Base-by-base conservation (phyloP, 2,329 filamentous ascomycete genomes). In the Bipolaris zeicola region DNA sequence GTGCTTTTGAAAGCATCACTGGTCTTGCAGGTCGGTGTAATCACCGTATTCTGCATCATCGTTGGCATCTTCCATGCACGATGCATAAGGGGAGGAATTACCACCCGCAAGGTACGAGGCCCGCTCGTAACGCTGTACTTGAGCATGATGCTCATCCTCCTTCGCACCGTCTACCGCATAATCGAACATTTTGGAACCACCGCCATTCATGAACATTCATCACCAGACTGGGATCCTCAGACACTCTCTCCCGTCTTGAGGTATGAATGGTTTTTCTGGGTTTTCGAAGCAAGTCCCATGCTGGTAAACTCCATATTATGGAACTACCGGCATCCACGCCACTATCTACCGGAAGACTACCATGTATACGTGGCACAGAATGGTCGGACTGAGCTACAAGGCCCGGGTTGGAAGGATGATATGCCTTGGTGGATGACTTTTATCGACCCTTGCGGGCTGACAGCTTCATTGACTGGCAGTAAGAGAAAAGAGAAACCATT, bases 181-280 rank as follows among this genome's bases (percentile, higher is more conserved):
- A 77, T 83, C 31, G 80, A 84, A 47, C 80, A 79, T 49, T 86
- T 85, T 60, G 78, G 77, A 48, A 67, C 82, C n/a, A 74, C 37
- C n/a, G 79, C 0, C 62, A 71, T 24, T 69, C 81, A 31, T 31
- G 28, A 31, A 11, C 73, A 75, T 6, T 75, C 71, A 18, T 61
- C 71, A 41, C 22, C 51, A 4, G 45, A 45, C 13, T 73, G 77
- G 28, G 67, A 77, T 14, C 76, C 76, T 22, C 59, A 62, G 51
- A 62, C 52, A 26, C 64, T 76, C 46, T 67, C 68, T 57, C 70
- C 74, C 50, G 58, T 73, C 56, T 50, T 77, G 44, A 74, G 73
- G n/a, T 74, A 80, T 41, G 82, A 85, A 54, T 80, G 76, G 75
- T 81, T 78, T 60, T 81, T 84, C 56, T 84, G 78, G 74, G 70